Conservation (phyloP, 2,329 filamentous ascomycete species). For the Claviceps maximensis region DNA sequence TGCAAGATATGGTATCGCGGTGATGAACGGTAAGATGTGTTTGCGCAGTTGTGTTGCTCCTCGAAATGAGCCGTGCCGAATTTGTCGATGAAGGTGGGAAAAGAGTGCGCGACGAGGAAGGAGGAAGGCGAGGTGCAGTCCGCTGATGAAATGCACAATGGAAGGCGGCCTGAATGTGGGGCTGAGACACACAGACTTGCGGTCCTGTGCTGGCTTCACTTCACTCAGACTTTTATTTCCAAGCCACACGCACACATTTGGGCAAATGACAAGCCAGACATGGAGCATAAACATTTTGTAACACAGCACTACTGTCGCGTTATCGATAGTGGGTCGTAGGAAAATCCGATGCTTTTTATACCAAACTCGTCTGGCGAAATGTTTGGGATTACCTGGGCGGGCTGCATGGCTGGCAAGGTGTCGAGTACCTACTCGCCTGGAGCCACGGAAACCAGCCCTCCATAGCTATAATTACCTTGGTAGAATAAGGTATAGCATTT, state of each 20-base stretch:
- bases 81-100: background rate
- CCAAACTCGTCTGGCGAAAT: too few species aligned
- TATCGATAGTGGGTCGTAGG: too few species aligned
- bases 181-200: background rate
- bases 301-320: too few species aligned
- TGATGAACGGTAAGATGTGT: background rate
- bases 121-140: background rate
- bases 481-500: too few species aligned
- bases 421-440: too few species aligned
- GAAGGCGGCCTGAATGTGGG: background rate
- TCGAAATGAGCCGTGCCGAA: background rate
- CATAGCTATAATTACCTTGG: too few species aligned
- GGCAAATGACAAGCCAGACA: too few species aligned
- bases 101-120: background rate
- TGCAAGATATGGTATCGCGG: background rate
- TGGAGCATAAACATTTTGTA: too few species aligned
- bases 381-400: too few species aligned
- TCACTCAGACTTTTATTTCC: background rate
- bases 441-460: too few species aligned
- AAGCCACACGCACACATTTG: background rate
- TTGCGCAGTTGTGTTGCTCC: background rate
- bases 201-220: background rate
- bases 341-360: too few species aligned
- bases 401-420: too few species aligned
- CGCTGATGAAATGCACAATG: background rate